Base-by-base conservation (phyloP, 2,329 filamentous ascomycete genomes). In the Mariannaea sp. region DNA sequence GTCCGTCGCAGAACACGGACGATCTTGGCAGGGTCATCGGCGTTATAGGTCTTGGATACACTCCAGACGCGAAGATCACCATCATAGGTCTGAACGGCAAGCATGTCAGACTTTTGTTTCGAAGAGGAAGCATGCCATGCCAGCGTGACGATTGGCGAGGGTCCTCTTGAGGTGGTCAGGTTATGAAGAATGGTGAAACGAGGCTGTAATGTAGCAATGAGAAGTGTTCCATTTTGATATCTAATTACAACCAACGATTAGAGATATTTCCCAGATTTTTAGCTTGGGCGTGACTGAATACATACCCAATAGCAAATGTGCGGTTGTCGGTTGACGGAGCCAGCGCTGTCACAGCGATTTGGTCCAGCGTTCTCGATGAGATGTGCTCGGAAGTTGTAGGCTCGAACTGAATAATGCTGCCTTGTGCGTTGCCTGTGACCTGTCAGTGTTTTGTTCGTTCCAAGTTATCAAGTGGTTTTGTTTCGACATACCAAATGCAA, bases 31-130 rank as follows among this genome's bases (percentile, higher is more conserved):
- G 87, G 81, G 62, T 96, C 89, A 41, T 81, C 84, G 64, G 82
- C 73, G 70, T 86, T 80, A 70, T 87, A 77, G 55, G 82, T 83
- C 73, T 97, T 99, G 16, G 93, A 85, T 48, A 99, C 89, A 68
- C 94, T 99, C 94, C 94, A 99, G 16, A 99, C 92, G 62, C 92
- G 84, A 39, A 99, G 77, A 68, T 99, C 93, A 16, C 94, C 93
- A 68, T 97, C 92, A 45, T 88, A 83, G 3, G 91, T 94, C 73
- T 97, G 93, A 7, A 92, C 90, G 1, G 93, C 93, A 65, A 99
- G 78, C 94, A 99, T 99, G 68, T 97, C 93, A 1, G 94, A 96
- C 74, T 96, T 97, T 72, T 97, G 92, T 61, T 92, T 90, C 0
- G 92, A 89, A 0, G 94, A 97, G 0, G 94, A 97, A 30, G 93